Conservation (phyloP, 2,329 filamentous ascomycete genomes). For the Sphaceloma murrayae region DNA sequence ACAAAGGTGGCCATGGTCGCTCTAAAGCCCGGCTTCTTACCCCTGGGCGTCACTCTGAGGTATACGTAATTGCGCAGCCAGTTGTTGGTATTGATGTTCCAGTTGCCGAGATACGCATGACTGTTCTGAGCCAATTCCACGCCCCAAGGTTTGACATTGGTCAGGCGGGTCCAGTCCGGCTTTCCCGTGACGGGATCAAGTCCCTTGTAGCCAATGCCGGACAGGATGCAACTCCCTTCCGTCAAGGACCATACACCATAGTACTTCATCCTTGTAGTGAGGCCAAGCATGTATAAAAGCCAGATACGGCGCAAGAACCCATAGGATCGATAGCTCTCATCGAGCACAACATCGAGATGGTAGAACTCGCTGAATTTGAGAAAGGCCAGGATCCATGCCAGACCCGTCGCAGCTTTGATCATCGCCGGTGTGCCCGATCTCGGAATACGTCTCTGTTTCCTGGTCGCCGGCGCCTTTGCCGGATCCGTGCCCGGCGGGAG, state of each 20-base stretch:
- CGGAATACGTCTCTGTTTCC: slow-evolving; percentile 86
- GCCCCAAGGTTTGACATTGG: slow-evolving; percentile 77
- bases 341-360: slow-evolving; percentile 52
- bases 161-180: slow-evolving; percentile 79
- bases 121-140: slow-evolving; percentile 90
- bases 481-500: slow-evolving; percentile 73
- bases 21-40: slow-evolving; percentile 92
- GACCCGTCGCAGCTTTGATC: slow-evolving; percentile 61
- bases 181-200: slow-evolving; percentile 76
- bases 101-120: slow-evolving; percentile 79
- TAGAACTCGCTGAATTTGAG: slow-evolving; percentile 62
- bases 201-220: slow-evolving; percentile 89
- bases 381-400: slow-evolving; percentile 72
- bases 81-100: slow-evolving; percentile 98
- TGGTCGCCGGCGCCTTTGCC: slow-evolving; percentile 71
- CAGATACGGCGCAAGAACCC: slow-evolving; percentile 64
- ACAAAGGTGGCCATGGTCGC: slow-evolving; percentile 89
- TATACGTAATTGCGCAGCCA: slow-evolving; percentile 97
- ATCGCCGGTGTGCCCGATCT: slow-evolving; percentile 78
- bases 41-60: slow-evolving; percentile 83
- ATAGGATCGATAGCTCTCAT: slow-evolving; percentile 57
- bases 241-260: slow-evolving; percentile 93
- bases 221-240: slow-evolving; percentile 87
- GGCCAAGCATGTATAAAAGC: slow-evolving; percentile 71
- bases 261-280: slow-evolving; percentile 81